Base-by-base conservation (phyloP, 306 rosid species). In the Pachyrhizus erosus region DNA sequence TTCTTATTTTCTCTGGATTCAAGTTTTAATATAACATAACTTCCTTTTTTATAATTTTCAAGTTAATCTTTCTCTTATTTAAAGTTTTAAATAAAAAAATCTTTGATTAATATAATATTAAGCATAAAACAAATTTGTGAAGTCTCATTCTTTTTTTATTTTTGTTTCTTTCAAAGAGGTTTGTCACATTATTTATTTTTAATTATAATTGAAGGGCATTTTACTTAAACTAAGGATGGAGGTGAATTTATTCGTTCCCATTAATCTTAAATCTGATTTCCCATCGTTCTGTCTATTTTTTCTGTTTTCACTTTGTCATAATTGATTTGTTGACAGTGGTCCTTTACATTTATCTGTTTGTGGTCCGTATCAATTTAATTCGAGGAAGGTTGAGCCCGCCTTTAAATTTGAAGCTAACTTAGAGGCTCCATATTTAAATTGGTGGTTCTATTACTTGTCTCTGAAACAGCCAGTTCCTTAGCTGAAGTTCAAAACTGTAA, bases 341-440 rank as follows among this genome's bases (percentile, higher is more conserved):
- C 79, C 73, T 54, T 42, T 64, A 54, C 75, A 64, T 78, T 72
- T 57, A 84, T 65, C 37, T 84, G 11, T 6, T 3, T 26, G 74
- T 73, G 87, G 77, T 73, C 84, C 87, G 66, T 55, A 24, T 77
- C 34, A 39, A 67, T 66, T 26, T 34, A 69, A 57, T 68, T 69
- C 42, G 5, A 45, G 78, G 39, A 37, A 51, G 66, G 68, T 34
- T 31, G n/a, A n/a, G n/a, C n/a, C n/a, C n/a, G 7, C 55, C 55
- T 15, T 17, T 48, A 72, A 58, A 15, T 24, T 73, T n/a, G 67
- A 83, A 78, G 83, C 83, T 62, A 83, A 77, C 37, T 37, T 70
- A 61, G 68, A 69, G 82, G 86, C 82, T 83, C 57, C 31, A 76
- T 58, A 83, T 70, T 68, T 18, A 76, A 76, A 58, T 24, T 70